Evolutionary conservation across 306 rosid genomes (phyloP).

Genomic region (Vigna angularis): DNA sequence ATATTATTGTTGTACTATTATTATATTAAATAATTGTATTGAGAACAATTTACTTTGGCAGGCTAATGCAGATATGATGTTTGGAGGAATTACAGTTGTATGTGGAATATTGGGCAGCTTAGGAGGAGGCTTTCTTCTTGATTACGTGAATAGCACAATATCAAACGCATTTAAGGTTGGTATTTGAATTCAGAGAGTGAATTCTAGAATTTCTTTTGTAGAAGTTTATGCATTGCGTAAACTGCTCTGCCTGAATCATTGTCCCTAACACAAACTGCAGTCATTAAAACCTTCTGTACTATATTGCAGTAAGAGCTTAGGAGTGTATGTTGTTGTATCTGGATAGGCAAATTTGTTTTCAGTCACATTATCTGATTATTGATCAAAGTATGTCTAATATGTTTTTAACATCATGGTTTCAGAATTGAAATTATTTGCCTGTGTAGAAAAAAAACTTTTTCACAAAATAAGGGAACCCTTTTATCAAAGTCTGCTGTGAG

Average conservation of each 20-base stretch:
- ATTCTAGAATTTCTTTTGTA: constrained; percentile 20
- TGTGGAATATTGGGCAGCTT: constrained; percentile 88
- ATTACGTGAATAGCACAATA: constrained; percentile 63
- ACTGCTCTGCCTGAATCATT: not conserved
- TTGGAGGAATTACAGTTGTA: constrained; percentile 85
- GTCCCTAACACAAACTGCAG: constrained; percentile 1
- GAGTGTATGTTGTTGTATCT: constrained; percentile 12
- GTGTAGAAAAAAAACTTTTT: not conserved
- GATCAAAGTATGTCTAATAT: not conserved
- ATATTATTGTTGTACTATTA: constrained; percentile 23
- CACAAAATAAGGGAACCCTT: not conserved
- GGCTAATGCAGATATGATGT: constrained; percentile 85
- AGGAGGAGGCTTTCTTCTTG: constrained; percentile 80
- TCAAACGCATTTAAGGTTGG: constrained; percentile 95
- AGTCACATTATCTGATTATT: not conserved
- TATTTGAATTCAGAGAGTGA: constrained; percentile 28
- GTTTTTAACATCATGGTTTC: not conserved
- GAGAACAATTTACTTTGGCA: constrained; percentile 55
- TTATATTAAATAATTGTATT: constrained; percentile 15
- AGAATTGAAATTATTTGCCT: constrained; percentile 18
- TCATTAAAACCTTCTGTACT: not conserved
- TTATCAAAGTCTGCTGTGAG: not conserved
- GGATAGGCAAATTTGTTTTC: not conserved
- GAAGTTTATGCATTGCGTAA: constrained; percentile 27
- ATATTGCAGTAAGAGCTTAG: not conserved